Conservation (phyloP, 73 alveolate genomes). For the Paramecium bursaria region DNA sequence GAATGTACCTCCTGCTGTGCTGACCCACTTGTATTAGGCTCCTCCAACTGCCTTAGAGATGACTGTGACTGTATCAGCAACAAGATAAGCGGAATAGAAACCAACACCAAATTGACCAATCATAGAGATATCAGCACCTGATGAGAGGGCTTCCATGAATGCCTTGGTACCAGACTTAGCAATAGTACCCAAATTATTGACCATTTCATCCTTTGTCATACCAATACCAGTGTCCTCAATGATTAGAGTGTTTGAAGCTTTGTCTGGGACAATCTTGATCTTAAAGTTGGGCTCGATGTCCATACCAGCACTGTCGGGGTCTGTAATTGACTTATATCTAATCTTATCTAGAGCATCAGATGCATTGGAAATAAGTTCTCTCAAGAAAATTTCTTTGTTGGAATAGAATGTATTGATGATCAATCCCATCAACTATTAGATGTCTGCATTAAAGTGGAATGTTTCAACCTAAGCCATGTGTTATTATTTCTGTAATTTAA, state of each 20-base stretch:
- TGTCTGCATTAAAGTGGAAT: conserved; percentile 98
- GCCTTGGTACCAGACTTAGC: conserved; percentile 99
- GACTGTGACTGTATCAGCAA: conserved; percentile 98
- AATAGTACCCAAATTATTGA: conserved; percentile 99
- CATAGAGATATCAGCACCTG: conserved; percentile 99
- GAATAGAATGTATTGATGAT: conserved; percentile 99
- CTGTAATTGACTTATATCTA: conserved; percentile 98
- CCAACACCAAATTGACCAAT: conserved; percentile 99
- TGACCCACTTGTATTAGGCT: conserved; percentile 98
- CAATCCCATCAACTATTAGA: conserved; percentile 97
- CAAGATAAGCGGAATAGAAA: conserved; percentile 98
- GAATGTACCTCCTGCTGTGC: conserved; percentile 98
- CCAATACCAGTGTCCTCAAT: conserved; percentile 99
- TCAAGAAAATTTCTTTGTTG: conserved; percentile 98
- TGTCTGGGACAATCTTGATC: conserved; percentile 99
- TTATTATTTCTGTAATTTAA: too few relatives aligned
- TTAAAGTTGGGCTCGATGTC: conserved; percentile 93
- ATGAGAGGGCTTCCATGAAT: conserved; percentile 98
- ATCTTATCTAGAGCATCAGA: conserved; percentile 99
- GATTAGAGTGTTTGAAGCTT: conserved; percentile 98
- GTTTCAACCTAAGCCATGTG: conserved; percentile 69
- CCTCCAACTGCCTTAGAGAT: conserved; percentile 95
- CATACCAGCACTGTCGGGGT: conserved; percentile 90
- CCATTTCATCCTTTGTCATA: conserved; percentile 99
- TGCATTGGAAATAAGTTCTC: conserved; percentile 99